phyloP scores from a whole-genome alignment of 225 moss, liverwort and hornwort species.

The Sphagnum tenellum region DNA sequence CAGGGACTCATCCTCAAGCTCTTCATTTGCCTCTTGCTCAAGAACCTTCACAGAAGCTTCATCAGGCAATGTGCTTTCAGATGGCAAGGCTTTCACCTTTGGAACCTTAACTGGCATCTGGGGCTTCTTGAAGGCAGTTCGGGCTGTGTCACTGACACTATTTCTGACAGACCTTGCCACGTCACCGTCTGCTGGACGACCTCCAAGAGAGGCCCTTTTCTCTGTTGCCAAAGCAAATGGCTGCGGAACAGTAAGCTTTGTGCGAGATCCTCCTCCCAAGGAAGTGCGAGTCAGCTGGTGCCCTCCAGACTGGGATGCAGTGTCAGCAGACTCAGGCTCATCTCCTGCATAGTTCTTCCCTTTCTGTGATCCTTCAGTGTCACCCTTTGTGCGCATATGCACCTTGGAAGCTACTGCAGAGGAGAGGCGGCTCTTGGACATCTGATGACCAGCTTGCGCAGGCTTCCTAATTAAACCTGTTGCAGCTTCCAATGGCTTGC shows the following conservation, averaged over 20 bases:
- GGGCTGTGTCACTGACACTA: background rate
- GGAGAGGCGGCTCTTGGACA: constrained; percentile 35
- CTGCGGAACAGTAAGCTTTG: constrained; percentile 78
- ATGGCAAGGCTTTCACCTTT: constrained; percentile 28
- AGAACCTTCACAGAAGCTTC: constrained; percentile 28
- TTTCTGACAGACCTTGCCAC: constrained; percentile 10
- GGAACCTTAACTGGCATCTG: constrained; percentile 8
- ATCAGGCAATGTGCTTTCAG: constrained; percentile 38
- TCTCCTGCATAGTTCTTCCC: constrained; percentile 45
- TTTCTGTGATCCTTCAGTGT: constrained; percentile 41
- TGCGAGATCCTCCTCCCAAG: constrained; percentile 38
- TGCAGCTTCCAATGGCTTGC: constrained; percentile 10
- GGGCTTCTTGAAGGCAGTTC: constrained; percentile 13
- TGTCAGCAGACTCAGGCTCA: constrained; percentile 37
- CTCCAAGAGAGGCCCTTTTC: constrained; percentile 71
- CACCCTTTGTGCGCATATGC: constrained; percentile 23
- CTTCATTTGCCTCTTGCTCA: constrained; percentile 24
- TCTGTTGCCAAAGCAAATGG: constrained; percentile 83
- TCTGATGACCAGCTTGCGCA: constrained; percentile 18
- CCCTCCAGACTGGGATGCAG: constrained; percentile 30
- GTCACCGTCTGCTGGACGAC: constrained; percentile 47
- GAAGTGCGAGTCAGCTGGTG: constrained; percentile 27
- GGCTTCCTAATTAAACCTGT: constrained; percentile 28
- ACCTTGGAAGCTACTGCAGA: constrained; percentile 15
- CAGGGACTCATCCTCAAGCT: constrained; percentile 23